Conservation (phyloP, 140 eudicot genomes). For the Oenanthe javanica region DNA sequence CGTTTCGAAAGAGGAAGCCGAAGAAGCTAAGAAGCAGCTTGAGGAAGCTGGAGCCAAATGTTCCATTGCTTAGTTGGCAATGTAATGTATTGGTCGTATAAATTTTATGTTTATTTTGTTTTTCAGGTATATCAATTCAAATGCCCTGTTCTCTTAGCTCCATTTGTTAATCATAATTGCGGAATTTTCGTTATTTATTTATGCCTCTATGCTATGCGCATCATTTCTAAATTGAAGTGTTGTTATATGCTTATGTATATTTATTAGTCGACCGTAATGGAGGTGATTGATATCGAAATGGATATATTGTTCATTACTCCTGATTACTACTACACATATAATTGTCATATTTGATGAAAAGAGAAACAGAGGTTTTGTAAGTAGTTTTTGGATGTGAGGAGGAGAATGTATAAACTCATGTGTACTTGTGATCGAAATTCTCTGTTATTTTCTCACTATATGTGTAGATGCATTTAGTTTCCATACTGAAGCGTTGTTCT, state of each 20-base stretch:
- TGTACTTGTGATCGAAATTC: not conserved
- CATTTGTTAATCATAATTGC: not conserved
- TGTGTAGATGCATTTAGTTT: not conserved
- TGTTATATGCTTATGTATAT: not conserved
- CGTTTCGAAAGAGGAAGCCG: constrained; percentile 70
- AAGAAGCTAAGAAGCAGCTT: constrained; percentile 84
- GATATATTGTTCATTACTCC: not conserved
- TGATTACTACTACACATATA: not conserved
- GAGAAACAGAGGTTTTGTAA: not conserved
- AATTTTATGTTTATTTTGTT: constrained; percentile 7
- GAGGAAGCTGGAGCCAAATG: constrained; percentile 93
- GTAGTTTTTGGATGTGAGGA: not conserved
- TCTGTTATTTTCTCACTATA: not conserved
- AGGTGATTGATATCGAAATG: not conserved
- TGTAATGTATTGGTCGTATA: constrained; percentile 26
- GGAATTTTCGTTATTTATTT: not conserved
- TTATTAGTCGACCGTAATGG: not conserved
- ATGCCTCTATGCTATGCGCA: not conserved
- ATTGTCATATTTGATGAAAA: not conserved
- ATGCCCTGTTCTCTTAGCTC: not conserved
- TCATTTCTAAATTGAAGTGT: not conserved
- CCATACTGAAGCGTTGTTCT: not conserved
- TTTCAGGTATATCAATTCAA: not conserved
- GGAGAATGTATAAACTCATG: not conserved
- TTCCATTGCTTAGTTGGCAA: constrained; percentile 39